phyloP scores from a whole-genome alignment of 352 stramenopile species.

The Phytophthora lateralis region DNA sequence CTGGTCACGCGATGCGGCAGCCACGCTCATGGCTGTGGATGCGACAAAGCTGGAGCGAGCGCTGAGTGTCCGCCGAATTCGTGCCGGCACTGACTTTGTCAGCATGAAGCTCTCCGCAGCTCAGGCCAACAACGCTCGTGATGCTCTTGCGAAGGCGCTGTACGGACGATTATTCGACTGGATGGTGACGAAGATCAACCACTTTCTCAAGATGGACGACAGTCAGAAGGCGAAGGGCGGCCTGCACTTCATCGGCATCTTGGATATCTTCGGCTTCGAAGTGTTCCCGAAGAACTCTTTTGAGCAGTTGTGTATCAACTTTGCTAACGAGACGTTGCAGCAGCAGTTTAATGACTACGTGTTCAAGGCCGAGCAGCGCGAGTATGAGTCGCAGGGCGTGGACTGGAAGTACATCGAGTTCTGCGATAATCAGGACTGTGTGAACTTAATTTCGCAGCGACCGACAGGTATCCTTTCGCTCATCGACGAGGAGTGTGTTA shows the following conservation, averaged over 20 bases:
- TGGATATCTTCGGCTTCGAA: slow-evolving; percentile 95
- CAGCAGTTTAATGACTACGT: slow-evolving; percentile 91
- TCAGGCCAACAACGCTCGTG: slow-evolving; percentile 83
- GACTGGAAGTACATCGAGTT: slow-evolving; percentile 89
- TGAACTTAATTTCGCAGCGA: slow-evolving; percentile 91
- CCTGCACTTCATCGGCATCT: slow-evolving; percentile 86
- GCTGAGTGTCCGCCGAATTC: slow-evolving; percentile 81
- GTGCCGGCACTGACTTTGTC: slow-evolving; percentile 82
- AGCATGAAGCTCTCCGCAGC: slow-evolving; percentile 85
- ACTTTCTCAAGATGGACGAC: slow-evolving; percentile 84
- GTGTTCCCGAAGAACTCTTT: slow-evolving; percentile 92
- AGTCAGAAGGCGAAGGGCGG: slow-evolving; percentile 61
- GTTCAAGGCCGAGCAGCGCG: slow-evolving; percentile 87
- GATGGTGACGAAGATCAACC: slow-evolving; percentile 90
- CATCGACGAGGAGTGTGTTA: slow-evolving; percentile 90
- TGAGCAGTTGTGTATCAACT: slow-evolving; percentile 93
- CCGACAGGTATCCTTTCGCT: slow-evolving; percentile 82
- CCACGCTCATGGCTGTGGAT: slow-evolving; percentile 73
- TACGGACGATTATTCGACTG: slow-evolving; percentile 92
- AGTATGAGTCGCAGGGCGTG: slow-evolving; percentile 85
- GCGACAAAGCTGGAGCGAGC: slow-evolving; percentile 72
- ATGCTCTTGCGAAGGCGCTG: slow-evolving; percentile 83
- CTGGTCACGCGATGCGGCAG: slow-evolving; percentile 75
- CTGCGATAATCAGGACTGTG: slow-evolving; percentile 88
- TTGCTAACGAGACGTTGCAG: slow-evolving; percentile 89